phyloP scores from a whole-genome alignment of 1,284 basidiomycete species.

The Fomitopsis schrenkii region DNA sequence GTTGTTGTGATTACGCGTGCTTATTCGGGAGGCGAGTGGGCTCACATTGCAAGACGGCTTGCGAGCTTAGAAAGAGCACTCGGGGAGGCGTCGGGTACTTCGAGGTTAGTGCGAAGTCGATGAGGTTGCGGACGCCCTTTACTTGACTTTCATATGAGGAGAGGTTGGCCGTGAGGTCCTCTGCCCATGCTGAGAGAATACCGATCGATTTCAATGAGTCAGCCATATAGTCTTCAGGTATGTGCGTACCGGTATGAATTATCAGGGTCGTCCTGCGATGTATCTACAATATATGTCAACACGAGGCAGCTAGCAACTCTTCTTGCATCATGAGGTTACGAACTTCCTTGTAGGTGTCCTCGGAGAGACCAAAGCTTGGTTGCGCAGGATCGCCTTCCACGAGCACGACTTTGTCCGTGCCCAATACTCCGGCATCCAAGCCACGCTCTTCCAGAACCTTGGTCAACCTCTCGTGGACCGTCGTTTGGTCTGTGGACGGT shows the following conservation, averaged over 20 bases:
- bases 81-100: slow-evolving; percentile 17
- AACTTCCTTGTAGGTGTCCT: slow-evolving; percentile 23
- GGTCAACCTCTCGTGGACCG: slow-evolving; percentile 19
- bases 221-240: background rate
- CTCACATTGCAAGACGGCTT: slow-evolving; percentile 23
- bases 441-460: slow-evolving; percentile 23
- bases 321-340: background rate
- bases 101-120: slow-evolving; percentile 24
- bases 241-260: slow-evolving; percentile 29
- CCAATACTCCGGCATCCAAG: slow-evolving; percentile 18
- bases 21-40: background rate
- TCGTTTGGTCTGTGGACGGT: slow-evolving; percentile 1
- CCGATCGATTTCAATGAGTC: background rate
- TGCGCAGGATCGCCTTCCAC: slow-evolving; percentile 24
- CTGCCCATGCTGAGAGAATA: slow-evolving; percentile 26
- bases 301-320: background rate
- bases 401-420: slow-evolving; percentile 22
- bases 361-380: slow-evolving; percentile 20
- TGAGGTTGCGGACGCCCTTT: slow-evolving; percentile 13
- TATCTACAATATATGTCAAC: slow-evolving; percentile 16
- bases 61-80: slow-evolving; percentile 30
- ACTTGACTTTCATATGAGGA: slow-evolving; percentile 18
- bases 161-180: slow-evolving; percentile 30
- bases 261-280: slow-evolving; percentile 26
- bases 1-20: background rate